Percentiles rank a stretch among this genome's conserved stretches.
These are phyloP conservation scores for Hyaloperonospora brassicae DNA, from an alignment of 352 stramenopile genomes.

Conservation along the genomic window DNA sequence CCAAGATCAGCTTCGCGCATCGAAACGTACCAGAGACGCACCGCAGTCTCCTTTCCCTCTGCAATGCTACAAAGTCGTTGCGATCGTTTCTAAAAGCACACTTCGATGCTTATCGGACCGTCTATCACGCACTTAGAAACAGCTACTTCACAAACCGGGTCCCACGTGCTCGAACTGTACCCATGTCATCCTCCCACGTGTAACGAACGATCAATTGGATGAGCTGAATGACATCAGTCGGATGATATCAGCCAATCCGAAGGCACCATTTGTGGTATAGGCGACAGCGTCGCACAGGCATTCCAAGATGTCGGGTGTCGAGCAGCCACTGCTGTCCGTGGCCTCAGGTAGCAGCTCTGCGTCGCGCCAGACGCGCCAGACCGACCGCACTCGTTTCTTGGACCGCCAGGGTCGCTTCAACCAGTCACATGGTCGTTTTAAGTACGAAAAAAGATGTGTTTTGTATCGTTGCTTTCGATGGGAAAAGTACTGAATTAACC, in stretches of 20 bases:
- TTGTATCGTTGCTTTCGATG: background rate
- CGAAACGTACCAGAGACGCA: too few species aligned
- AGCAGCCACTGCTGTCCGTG: constrained; percentile 34
- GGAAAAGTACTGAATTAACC: background rate
- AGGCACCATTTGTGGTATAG: background rate
- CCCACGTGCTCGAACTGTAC: background rate
- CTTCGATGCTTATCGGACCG: too few species aligned
- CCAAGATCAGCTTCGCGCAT: too few species aligned
- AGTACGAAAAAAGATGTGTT: constrained; percentile 31
- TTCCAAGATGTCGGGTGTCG: constrained; percentile 22
- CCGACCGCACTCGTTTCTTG: constrained; percentile 35
- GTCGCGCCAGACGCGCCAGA: constrained; percentile 3
- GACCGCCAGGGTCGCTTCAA: constrained; percentile 57
- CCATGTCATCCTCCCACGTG: constrained; percentile 5
- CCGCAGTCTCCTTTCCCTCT: too few species aligned
- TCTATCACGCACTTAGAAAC: too few species aligned
- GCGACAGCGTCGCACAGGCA: background rate
- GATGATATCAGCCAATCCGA: background rate
- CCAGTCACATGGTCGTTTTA: constrained; percentile 63
- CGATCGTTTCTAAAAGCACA: too few species aligned
- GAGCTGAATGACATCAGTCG: too few species aligned
- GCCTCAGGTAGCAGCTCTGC: constrained; percentile 6
- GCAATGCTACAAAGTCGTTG: too few species aligned
- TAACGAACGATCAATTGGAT: too few species aligned
- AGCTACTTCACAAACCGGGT: too few species aligned